A percentile compares a stretch with the other conserved stretches of the same genome.
Conservation (phyloP, 2,329 filamentous ascomycete genomes). For the Cordyceps militaris region DNA sequence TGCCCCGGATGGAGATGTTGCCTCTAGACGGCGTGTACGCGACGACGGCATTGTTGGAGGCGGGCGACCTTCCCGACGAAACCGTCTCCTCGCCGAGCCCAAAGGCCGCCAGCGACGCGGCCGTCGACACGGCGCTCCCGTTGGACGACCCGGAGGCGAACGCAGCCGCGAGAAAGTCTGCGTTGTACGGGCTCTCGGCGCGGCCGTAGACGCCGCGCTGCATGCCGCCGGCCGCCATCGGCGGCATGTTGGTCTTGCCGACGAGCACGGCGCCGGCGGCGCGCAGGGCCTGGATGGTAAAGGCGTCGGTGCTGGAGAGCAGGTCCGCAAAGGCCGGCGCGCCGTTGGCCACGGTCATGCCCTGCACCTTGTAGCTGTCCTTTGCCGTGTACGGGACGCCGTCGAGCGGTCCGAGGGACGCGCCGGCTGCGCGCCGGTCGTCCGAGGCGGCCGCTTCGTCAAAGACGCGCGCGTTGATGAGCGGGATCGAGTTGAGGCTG, state of each 20-base stretch:
- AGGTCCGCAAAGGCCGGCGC: slow-evolving; percentile 47
- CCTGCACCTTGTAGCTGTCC: slow-evolving; percentile 48
- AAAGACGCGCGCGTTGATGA: slow-evolving; percentile 22
- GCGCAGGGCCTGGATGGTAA: slow-evolving; percentile 39
- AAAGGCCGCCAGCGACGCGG: slow-evolving; percentile 44
- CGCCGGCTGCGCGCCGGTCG: slow-evolving; percentile 18
- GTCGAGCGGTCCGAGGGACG: slow-evolving; percentile 31
- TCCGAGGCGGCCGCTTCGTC: slow-evolving; percentile 24
- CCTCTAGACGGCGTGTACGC: slow-evolving; percentile 48
- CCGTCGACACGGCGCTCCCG: slow-evolving; percentile 42
- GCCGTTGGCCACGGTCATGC: slow-evolving; percentile 46
- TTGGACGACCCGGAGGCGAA: slow-evolving; percentile 51
- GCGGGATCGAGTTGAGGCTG: slow-evolving; percentile 21
- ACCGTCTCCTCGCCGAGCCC: slow-evolving; percentile 48
- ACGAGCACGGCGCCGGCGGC: slow-evolving; percentile 44
- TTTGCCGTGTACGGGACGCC: slow-evolving; percentile 53
- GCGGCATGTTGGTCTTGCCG: slow-evolving; percentile 18
- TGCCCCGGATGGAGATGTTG: slow-evolving; percentile 41
- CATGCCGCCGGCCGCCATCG: slow-evolving; percentile 51
- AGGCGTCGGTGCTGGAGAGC: slow-evolving; percentile 44
- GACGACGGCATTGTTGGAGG: slow-evolving; percentile 46
- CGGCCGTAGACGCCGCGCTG: slow-evolving; percentile 47
- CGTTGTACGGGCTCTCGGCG: slow-evolving; percentile 48
- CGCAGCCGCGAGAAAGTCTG: slow-evolving; percentile 43
- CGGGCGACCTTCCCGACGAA: slow-evolving; percentile 45